Evolutionary conservation across 495 filamentous ascomycete species (phyloP).

Genomic region (Zalerion maritima): DNA sequence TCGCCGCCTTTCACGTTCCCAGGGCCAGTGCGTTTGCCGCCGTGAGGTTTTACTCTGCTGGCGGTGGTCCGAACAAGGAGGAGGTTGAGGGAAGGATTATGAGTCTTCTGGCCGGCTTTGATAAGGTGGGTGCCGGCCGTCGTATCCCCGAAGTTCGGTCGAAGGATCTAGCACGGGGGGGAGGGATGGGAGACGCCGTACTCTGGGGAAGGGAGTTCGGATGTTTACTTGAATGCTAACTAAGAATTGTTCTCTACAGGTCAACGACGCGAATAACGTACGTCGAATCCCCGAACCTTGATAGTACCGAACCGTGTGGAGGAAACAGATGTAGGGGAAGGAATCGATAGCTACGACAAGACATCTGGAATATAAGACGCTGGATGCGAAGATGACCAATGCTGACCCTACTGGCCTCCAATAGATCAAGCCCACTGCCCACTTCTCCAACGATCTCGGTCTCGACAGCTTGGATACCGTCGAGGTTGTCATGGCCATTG

Average conservation of each 20-base stretch:
- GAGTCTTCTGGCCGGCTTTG: constrained; percentile 81
- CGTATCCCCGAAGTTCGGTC: constrained; percentile 5
- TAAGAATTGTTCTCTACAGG: constrained; percentile 32
- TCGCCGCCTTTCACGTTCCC: constrained; percentile 35
- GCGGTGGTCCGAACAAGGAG: constrained; percentile 55
- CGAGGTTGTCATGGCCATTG: constrained; percentile 99
- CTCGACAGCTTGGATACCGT: constrained; percentile 95
- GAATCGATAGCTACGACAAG: too few relatives aligned
- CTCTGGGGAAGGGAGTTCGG: not conserved
- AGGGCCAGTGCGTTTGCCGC: constrained; percentile 38
- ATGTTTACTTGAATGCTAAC: constrained; percentile 12
- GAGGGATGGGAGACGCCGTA: not conserved
- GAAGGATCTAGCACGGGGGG: constrained; percentile 2
- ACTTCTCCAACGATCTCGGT: constrained; percentile 93
- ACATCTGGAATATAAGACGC: too few relatives aligned
- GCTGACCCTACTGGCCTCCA: constrained; percentile 13
- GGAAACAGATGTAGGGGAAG: too few relatives aligned
- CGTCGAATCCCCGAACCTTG: constrained; percentile 13
- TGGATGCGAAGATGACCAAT: too few relatives aligned
- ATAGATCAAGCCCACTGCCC: constrained; percentile 64
- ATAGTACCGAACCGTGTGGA: too few relatives aligned
- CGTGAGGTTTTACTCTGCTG: constrained; percentile 75
- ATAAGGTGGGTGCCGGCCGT: constrained; percentile 59
- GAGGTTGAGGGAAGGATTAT: constrained; percentile 91
- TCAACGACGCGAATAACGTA: constrained; percentile 65